Evolutionary conservation across 805 yeast genomes (phyloP).

Genomic region (Nakazawaea ambrosiae): DNA sequence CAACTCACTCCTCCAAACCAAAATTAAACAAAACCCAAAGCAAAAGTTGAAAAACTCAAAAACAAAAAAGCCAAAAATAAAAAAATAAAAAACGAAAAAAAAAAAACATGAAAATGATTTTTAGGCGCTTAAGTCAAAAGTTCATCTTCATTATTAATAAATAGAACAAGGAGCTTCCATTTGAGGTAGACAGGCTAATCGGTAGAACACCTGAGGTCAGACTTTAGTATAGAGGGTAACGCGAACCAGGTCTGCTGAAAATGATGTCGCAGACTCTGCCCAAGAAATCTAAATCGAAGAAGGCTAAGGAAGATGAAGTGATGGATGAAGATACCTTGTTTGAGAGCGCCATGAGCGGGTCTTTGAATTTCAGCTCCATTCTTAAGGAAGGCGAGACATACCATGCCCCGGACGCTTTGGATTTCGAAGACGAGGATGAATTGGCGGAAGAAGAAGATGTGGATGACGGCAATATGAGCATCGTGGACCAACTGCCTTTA

Average conservation of each 20-base stretch:
- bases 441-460: constrained; percentile 78
- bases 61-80: too few relatives aligned
- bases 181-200: too few relatives aligned
- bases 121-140: too few relatives aligned
- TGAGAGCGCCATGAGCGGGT: constrained; percentile 25
- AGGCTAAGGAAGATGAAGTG: background rate
- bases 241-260: too few relatives aligned
- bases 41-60: too few relatives aligned
- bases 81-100: too few relatives aligned
- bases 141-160: background rate
- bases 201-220: too few relatives aligned
- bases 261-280: background rate
- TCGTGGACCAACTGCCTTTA: constrained; percentile 10
- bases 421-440: constrained; percentile 92
- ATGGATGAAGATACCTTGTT: constrained; percentile 23
- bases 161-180: too few relatives aligned
- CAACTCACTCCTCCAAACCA: too few relatives aligned
- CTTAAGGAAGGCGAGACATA: constrained; percentile 43
- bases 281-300: background rate
- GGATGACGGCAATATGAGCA: constrained; percentile 19
- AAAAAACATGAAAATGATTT: too few relatives aligned
- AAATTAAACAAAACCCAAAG: too few relatives aligned
- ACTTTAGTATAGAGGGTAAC: too few relatives aligned
- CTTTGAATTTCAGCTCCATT: constrained; percentile 21
- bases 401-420: constrained; percentile 90